A percentile compares a stretch with the other conserved stretches of the same genome.
Conservation (phyloP, 2,329 filamentous ascomycete genomes). For the Calonectria hawksworthii region DNA sequence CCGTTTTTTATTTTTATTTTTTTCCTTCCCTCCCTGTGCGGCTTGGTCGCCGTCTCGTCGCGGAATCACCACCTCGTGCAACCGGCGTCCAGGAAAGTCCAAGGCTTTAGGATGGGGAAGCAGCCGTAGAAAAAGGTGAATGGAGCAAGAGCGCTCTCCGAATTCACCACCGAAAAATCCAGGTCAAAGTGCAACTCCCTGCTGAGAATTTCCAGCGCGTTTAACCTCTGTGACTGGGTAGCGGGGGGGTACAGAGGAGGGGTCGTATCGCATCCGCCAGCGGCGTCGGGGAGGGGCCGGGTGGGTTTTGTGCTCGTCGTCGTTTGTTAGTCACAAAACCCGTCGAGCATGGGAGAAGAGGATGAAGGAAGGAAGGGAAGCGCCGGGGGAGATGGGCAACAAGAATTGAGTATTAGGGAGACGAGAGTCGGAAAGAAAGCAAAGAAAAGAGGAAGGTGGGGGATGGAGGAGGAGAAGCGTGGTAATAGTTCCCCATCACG, state of each 20-base stretch:
- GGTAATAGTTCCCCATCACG: slow-evolving; percentile 10
- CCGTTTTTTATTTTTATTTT: not conserved
- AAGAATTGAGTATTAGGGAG: not conserved
- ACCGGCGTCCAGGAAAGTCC: not conserved
- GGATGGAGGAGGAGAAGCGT: not conserved
- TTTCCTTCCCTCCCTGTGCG: not conserved
- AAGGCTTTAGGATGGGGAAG: not conserved
- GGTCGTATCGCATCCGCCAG: slow-evolving; percentile 26
- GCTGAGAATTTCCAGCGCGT: slow-evolving; percentile 13
- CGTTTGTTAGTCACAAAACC: slow-evolving; percentile 2
- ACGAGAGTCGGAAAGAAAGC: not conserved
- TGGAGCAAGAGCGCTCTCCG: not conserved
- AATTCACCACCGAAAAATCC: slow-evolving; percentile 7
- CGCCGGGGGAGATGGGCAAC: not conserved
- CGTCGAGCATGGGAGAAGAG: not conserved
- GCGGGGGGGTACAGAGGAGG: slow-evolving; percentile 21
- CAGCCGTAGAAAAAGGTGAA: not conserved
- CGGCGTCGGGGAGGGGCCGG: not conserved
- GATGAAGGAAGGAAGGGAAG: not conserved
- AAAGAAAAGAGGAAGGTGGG: not conserved
- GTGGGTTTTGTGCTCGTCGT: slow-evolving; percentile 5
- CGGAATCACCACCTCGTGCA: not conserved
- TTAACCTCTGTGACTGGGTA: slow-evolving; percentile 6
- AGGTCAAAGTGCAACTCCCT: slow-evolving; percentile 12
- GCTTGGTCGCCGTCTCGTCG: not conserved